These are phyloP conservation scores for Anisodus tanguticus DNA, from an alignment of 257 asterid species.

Conservation along the genomic window DNA sequence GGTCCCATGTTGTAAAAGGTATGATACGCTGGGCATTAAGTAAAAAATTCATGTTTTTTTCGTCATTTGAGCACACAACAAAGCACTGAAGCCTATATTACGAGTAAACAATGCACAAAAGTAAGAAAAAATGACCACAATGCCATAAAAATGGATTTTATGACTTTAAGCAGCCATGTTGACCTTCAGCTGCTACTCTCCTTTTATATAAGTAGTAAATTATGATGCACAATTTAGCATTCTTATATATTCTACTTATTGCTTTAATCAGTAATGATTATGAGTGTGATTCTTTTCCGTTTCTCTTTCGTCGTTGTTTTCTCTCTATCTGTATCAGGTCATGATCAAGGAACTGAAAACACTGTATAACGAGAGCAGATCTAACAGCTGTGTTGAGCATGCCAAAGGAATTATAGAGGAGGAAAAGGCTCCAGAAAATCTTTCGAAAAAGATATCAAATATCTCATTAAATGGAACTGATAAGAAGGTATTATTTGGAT, in stretches of 20 bases:
- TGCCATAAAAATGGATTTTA: conserved; percentile 2
- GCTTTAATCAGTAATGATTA: neutral
- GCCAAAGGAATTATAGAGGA: conserved; percentile 90
- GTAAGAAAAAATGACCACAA: neutral
- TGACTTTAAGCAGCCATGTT: neutral
- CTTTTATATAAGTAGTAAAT: neutral
- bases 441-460: conserved; percentile 66
- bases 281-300: conserved; percentile 20
- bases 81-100: neutral
- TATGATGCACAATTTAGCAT: neutral
- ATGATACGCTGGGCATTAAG: no score
- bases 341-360: conserved; percentile 68
- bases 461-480: conserved; percentile 72
- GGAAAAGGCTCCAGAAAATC: conserved; percentile 86
- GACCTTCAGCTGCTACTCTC: neutral
- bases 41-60: no score
- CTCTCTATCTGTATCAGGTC: conserved; percentile 51
- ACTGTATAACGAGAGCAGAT: conserved; percentile 68
- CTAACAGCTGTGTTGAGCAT: conserved; percentile 87
- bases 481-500: conserved; percentile 56
- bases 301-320: conserved; percentile 13
- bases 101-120: neutral
- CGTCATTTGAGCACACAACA: no score
- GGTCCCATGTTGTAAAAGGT: no score
- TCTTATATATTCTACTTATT: neutral